Evolutionary conservation across 208 protist genomes (phyloP), one percentile per base, ranked within the genome.

Genomic region (Sergeia podlipaevii): DNA sequence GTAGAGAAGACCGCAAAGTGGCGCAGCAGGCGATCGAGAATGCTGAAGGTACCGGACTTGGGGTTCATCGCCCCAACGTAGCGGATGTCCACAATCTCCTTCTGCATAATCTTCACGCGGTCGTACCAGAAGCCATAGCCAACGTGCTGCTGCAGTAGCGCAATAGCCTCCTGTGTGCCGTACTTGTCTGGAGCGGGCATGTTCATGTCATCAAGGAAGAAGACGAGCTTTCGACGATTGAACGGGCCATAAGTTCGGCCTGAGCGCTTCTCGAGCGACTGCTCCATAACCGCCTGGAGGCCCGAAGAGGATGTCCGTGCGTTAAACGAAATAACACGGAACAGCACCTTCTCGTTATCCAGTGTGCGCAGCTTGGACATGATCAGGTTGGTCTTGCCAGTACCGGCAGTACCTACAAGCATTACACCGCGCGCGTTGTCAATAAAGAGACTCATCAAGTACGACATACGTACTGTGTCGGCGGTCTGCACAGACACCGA

Each of bases 121-220:
- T 99, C 97, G 70, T 98, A 99, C 95, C 97, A 99, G 79, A 96
- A 96, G 37, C 91, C 85, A 65, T 99, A 99, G 56, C 98, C 97
- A 29, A 98, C 77, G 73, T 99, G 97, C 78, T 99, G 97, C 65
- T 98, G 90, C 28, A 99, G 73, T 15, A 99, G 83, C 21, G 97
- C 96, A 55, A 98, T 97, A 32, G 98, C 91, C 62, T 95, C 83
- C 79, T 99, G 97, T 21, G 97, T 99, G 53, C 97, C 97, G 74
- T 99, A 99, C 63, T 97, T 97, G 78, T 99, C 98, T 20, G 97
- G 95, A 36, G 87, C 77, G 37, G 97, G 97, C 97, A 99, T 99
- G 79, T 99, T 99, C 64, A 99, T 83, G 69, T 99, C 98, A 63
- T 99, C 98, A 29, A 99, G 69, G 74, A 99, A 99, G 74, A 97